These are phyloP conservation scores for Rhytidiadelphus loreus DNA, from an alignment of 225 moss, liverwort and hornwort species.

Conservation along the genomic window DNA sequence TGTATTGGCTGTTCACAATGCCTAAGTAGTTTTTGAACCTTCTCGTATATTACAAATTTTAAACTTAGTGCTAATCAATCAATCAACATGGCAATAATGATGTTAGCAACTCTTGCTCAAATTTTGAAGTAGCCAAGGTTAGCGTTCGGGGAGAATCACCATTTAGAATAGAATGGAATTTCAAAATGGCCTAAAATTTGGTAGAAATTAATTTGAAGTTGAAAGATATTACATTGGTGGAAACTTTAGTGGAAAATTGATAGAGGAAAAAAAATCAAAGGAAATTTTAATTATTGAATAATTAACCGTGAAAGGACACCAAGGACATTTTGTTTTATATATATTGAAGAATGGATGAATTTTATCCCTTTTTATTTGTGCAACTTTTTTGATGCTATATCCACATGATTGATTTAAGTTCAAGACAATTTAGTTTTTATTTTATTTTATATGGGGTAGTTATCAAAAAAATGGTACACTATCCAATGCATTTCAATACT, in stretches of 20 bases:
- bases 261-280: not conserved
- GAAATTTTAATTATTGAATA: not conserved
- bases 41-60: too few species aligned
- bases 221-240: not conserved
- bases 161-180: not conserved
- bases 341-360: not conserved
- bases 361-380: not conserved
- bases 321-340: not conserved
- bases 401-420: too few species aligned
- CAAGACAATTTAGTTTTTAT: not conserved
- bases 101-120: not conserved
- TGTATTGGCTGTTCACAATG: too few species aligned
- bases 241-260: not conserved
- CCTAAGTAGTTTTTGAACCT: too few species aligned
- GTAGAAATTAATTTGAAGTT: not conserved
- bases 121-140: not conserved
- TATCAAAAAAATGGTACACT: not conserved
- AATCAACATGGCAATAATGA: not conserved
- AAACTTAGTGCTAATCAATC: not conserved
- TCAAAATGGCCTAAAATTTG: not conserved
- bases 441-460: not conserved
- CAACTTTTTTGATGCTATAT: not conserved
- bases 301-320: fast-evolving
- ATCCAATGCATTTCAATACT: not conserved
- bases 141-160: fast-evolving